Base-by-base conservation (phyloP, 352 stramenopile species). In the Phytophthora quininea region DNA sequence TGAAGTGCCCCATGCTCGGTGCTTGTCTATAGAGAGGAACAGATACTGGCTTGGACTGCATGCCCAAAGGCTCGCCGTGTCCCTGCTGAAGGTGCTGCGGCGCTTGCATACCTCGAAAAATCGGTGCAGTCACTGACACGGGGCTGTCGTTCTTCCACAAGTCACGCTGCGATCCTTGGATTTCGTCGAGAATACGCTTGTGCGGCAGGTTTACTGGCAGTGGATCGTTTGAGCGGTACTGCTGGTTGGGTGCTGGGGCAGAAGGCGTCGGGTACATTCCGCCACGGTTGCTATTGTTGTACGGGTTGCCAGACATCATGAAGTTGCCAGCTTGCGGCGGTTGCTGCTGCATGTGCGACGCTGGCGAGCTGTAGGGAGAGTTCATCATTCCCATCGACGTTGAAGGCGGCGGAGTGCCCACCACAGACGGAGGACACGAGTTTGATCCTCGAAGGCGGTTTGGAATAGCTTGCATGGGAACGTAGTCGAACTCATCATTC, bases 61-160 rank as follows among this genome's bases (percentile, higher is more conserved):
- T 70, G 10, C 46, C 61, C 58, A 80, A 69, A 19, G 51, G 45
- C 7, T 81, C 76, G 33, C 43, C 71, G 58, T 70, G 58, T n/a
- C 43, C 40, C 57, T 76, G 74, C 29, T 84, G 64, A 7, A 77
- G 63, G n/a, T 77, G 59, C 53, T 73, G 55, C 15, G 52, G 33
- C 2, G 55, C 32, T 30, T 73, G 67, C 47, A 73, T 66, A 3
- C 71, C 67, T 14, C 78, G 80, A 58, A 85, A 89, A 47, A 89
- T 86, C 11, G 73, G 76, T n/a, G 80, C 76, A 53, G 76, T 77
- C 27, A 89, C 80, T 7, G 80, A 89, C 58, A 89, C 80, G 43
- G 80, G 80, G 47, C 80, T 89, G 32, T 89, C 78, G 27, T 78
- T 86, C 61, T 85, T 85, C 80, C 80, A 89, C 60, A 81, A 57